phyloP scores from a whole-genome alignment of 1,284 basidiomycete genomes.

The Anthracocystis panici-leucophaei region DNA sequence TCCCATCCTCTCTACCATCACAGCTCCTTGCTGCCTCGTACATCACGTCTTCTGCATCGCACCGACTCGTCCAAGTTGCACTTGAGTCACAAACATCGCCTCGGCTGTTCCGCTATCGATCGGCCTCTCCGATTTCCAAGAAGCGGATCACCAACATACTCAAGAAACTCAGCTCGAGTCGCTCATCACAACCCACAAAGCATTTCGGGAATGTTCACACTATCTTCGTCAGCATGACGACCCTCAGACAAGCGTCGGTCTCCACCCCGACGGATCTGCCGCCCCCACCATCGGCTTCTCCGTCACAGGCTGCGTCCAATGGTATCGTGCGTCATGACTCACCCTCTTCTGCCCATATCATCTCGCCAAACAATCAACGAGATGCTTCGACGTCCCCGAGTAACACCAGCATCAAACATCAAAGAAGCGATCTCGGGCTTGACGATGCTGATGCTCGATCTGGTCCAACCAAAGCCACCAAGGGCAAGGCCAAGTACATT shows the following conservation, averaged over 20 bases:
- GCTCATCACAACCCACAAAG: neutral
- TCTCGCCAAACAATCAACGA: neutral
- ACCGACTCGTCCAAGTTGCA: neutral
- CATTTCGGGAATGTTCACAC: conserved; percentile 6
- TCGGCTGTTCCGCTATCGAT: conserved; percentile 4
- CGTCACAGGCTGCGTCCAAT: neutral
- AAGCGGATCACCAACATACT: neutral
- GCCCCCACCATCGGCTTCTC: neutral
- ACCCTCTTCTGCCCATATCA: neutral
- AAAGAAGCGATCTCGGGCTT: conserved; percentile 1
- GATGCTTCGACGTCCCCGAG: neutral
- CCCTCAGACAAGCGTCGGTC: conserved; percentile 13
- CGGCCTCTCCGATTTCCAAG: neutral
- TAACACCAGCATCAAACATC: conserved; percentile 3
- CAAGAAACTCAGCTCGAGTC: neutral
- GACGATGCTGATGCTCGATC: conserved; percentile 1
- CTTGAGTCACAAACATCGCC: neutral
- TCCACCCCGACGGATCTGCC: conserved; percentile 1
- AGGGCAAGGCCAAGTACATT: conserved; percentile 48
- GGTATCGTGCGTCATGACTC: neutral
- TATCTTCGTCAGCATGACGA: conserved; percentile 8
- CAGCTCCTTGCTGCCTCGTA: neutral
- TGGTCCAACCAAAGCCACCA: conserved; percentile 34
- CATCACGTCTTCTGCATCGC: neutral
- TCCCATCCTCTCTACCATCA: neutral